Evolutionary conservation across 306 rosid species (phyloP).

Genomic region (Dalbergia cultrata): DNA sequence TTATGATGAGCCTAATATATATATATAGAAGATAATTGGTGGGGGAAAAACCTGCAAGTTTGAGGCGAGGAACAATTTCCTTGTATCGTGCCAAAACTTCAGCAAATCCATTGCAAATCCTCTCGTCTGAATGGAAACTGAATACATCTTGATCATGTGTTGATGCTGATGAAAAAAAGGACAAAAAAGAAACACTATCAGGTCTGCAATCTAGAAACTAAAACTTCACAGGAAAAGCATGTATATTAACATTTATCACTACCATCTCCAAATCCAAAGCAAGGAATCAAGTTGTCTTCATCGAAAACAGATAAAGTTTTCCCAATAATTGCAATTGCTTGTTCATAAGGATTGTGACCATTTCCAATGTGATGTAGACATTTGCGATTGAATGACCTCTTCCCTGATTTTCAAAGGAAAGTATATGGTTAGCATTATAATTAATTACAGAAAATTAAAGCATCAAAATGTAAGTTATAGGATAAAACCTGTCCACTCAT

Average conservation of each 20-base stretch:
- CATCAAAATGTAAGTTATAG: constrained; percentile 40
- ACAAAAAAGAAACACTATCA: constrained; percentile 29
- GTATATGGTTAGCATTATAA: constrained; percentile 39
- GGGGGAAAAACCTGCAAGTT: constrained; percentile 69
- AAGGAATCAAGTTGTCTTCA: constrained; percentile 89
- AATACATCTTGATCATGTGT: constrained; percentile 83
- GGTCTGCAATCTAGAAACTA: constrained; percentile 4
- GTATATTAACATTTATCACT: constrained; percentile 35
- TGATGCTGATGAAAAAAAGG: constrained; percentile 56
- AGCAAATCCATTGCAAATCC: constrained; percentile 74
- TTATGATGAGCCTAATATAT: not conserved
- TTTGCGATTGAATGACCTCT: constrained; percentile 77
- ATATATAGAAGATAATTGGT: not conserved
- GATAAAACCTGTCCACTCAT: constrained; percentile 86
- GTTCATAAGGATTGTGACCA: constrained; percentile 74
- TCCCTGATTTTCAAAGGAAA: constrained; percentile 60
- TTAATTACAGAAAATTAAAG: constrained; percentile 21
- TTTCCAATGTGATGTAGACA: constrained; percentile 78
- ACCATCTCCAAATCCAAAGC: constrained; percentile 93
- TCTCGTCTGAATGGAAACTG: constrained; percentile 67
- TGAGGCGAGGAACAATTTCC: constrained; percentile 71
- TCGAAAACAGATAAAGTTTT: constrained; percentile 76
- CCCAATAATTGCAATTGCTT: constrained; percentile 84
- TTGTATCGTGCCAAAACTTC: constrained; percentile 74
- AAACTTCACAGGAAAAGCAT: constrained; percentile 28